Percentiles rank a stretch among this genome's conserved stretches.
Evolutionary conservation across 1,284 basidiomycete genomes (phyloP).

Genomic region (Malassezia cuniculi): DNA sequence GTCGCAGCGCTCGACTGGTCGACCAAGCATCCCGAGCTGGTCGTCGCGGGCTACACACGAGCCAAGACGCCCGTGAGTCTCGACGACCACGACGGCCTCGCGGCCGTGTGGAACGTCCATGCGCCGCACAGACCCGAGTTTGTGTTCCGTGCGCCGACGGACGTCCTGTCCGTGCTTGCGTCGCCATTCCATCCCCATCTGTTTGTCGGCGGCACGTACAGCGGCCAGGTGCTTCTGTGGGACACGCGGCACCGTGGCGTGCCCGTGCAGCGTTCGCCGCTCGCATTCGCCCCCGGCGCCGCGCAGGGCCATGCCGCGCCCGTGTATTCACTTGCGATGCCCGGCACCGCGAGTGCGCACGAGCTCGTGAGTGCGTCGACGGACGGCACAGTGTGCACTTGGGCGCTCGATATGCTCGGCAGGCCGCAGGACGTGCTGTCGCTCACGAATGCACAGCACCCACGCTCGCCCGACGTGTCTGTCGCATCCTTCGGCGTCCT

Average conservation of each 20-base stretch:
- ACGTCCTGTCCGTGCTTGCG: constrained; percentile 87
- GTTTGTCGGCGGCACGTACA: constrained; percentile 92
- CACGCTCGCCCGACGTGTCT: constrained; percentile 65
- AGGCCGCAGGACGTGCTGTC: constrained; percentile 53
- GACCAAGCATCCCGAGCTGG: constrained; percentile 91
- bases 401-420: constrained; percentile 96
- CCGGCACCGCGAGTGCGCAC: constrained; percentile 95
- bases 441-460: constrained; percentile 22
- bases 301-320: constrained; percentile 87
- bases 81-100: constrained; percentile 69
- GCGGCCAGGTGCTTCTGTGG: constrained; percentile 94
- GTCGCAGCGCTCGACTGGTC: constrained; percentile 97
- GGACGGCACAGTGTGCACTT: constrained; percentile 90
- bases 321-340: constrained; percentile 91
- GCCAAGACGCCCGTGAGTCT: constrained; percentile 59
- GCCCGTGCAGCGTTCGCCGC: constrained; percentile 86
- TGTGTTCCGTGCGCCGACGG: constrained; percentile 92
- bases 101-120: constrained; percentile 94
- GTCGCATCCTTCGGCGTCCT: constrained; percentile 86
- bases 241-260: constrained; percentile 83
- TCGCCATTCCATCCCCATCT: constrained; percentile 96
- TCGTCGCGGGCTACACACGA: constrained; percentile 89
- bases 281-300: constrained; percentile 50
- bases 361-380: constrained; percentile 89
- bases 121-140: constrained; percentile 89